Percentiles rank a stretch among this genome's conserved stretches.
Conservation (phyloP, 331 rosid species). For the Acacia concinna region DNA sequence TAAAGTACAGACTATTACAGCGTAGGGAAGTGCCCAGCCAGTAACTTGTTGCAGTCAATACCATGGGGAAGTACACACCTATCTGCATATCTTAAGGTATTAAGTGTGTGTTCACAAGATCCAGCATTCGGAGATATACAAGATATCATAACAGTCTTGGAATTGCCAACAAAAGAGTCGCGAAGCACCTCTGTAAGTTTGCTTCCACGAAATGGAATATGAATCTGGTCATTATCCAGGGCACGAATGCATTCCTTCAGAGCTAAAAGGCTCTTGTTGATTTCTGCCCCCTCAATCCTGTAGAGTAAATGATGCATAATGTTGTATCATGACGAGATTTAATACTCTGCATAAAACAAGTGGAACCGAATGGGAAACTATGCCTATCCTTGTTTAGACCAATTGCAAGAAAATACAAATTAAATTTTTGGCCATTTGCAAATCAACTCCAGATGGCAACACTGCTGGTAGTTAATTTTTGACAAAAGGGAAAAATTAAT, state of each 20-base stretch:
- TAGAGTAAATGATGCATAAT: conserved; percentile 14
- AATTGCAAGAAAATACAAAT: conserved; percentile 10
- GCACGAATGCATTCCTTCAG: conserved; percentile 99
- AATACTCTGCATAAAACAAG: conserved; percentile 12
- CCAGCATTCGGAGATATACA: conserved; percentile 99
- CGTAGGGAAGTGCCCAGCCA: neutral
- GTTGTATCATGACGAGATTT: conserved; percentile 5
- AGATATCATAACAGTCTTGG: conserved; percentile 96
- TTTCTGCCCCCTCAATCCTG: conserved; percentile 99
- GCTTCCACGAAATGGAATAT: conserved; percentile 98
- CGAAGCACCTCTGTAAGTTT: conserved; percentile 99
- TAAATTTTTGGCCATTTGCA: neutral
- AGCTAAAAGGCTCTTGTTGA: conserved; percentile 96
- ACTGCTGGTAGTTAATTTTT: conserved; percentile 11
- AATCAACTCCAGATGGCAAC: neutral
- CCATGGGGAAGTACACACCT: conserved; percentile 48
- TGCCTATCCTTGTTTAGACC: conserved; percentile 13
- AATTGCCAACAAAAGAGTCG: conserved; percentile 96
- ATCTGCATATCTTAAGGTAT: conserved; percentile 96
- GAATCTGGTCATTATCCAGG: conserved; percentile 96
- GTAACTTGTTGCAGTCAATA: conserved; percentile 21
- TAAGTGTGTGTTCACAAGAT: conserved; percentile 96
- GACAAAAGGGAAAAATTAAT: neutral
- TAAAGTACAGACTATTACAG: conserved; percentile 9
- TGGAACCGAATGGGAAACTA: conserved; percentile 10